Percentiles rank a stretch among this genome's conserved stretches.
These are phyloP conservation scores for Penicillium sclerotiorum DNA, from an alignment of 2,329 filamentous ascomycete genomes.

Conservation along the genomic window DNA sequence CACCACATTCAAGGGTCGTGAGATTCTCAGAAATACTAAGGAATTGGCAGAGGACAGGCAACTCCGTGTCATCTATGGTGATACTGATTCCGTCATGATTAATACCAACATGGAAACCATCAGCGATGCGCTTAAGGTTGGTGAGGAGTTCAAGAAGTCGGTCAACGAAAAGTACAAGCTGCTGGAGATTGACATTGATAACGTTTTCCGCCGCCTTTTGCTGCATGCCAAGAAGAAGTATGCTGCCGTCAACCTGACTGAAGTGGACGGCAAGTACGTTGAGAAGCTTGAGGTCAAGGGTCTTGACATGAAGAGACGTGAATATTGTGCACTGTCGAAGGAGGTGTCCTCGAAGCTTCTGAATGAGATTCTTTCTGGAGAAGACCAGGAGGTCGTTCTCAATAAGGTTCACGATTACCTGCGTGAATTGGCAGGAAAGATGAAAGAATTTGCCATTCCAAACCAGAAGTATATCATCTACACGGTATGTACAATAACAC, in stretches of 20 bases:
- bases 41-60: constrained; percentile 89
- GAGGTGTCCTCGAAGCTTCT: constrained; percentile 88
- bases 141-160: constrained; percentile 89
- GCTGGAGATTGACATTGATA: constrained; percentile 97
- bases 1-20: constrained; percentile 94
- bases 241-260: constrained; percentile 90
- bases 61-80: constrained; percentile 95
- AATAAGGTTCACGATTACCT: constrained; percentile 92
- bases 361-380: constrained; percentile 92
- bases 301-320: constrained; percentile 94
- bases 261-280: constrained; percentile 83
- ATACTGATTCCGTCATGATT: constrained; percentile 99
- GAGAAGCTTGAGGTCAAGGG: constrained; percentile 98
- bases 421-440: constrained; percentile 77
- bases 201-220: constrained; percentile 89
- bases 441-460: constrained; percentile 77
- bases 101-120: constrained; percentile 97
- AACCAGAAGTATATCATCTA: constrained; percentile 93
- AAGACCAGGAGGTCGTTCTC: constrained; percentile 85
- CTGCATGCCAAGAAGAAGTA: constrained; percentile 99
- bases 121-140: constrained; percentile 84
- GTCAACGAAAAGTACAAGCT: constrained; percentile 93
- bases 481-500: constrained; percentile 56
- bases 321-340: constrained; percentile 94
- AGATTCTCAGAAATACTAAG: constrained; percentile 95